Evolutionary conservation across 2,329 filamentous ascomycete genomes (phyloP).

Genomic region (Thielaviopsis euricoi): DNA sequence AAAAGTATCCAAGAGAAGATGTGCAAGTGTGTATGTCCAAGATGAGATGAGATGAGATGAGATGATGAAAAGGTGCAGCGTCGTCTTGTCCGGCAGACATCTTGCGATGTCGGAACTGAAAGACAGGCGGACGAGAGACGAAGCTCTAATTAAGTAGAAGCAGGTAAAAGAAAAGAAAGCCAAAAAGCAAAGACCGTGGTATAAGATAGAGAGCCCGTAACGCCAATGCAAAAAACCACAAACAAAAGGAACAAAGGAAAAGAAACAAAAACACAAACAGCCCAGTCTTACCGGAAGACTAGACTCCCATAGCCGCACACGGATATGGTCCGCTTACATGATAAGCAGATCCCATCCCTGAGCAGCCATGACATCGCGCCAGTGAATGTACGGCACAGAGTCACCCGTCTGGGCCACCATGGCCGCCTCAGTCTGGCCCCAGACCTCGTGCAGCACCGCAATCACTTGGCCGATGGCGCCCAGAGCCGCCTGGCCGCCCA

Average conservation of each 20-base stretch:
- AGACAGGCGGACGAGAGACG: slow-evolving; percentile 1
- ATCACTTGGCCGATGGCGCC: slow-evolving; percentile 78
- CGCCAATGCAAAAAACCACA: not conserved
- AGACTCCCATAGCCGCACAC: slow-evolving; percentile 14
- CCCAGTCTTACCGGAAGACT: not conserved
- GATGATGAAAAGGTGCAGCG: not conserved
- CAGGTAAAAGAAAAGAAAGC: not conserved
- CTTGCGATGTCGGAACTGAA: not conserved
- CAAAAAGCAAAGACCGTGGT: not conserved
- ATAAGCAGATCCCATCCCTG: slow-evolving; percentile 88
- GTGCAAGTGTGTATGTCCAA: not conserved
- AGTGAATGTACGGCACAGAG: slow-evolving; percentile 59
- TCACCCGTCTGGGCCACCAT: slow-evolving; percentile 21
- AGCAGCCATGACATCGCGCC: slow-evolving; percentile 83
- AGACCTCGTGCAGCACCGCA: slow-evolving; percentile 65
- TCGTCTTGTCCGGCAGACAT: not conserved
- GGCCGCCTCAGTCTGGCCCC: slow-evolving; percentile 55
- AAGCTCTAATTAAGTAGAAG: slow-evolving; percentile 1
- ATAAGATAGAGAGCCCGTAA: not conserved
- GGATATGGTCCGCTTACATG: slow-evolving; percentile 41
- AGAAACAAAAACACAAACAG: slow-evolving; percentile 4
- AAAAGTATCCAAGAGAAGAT: slow-evolving; percentile 11
- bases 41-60: not conserved
- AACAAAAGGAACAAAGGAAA: slow-evolving; percentile 10
- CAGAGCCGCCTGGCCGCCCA: slow-evolving; percentile 62